Conservation (phyloP, 1,284 basidiomycete genomes). For the Apiotrichum porosum region DNA sequence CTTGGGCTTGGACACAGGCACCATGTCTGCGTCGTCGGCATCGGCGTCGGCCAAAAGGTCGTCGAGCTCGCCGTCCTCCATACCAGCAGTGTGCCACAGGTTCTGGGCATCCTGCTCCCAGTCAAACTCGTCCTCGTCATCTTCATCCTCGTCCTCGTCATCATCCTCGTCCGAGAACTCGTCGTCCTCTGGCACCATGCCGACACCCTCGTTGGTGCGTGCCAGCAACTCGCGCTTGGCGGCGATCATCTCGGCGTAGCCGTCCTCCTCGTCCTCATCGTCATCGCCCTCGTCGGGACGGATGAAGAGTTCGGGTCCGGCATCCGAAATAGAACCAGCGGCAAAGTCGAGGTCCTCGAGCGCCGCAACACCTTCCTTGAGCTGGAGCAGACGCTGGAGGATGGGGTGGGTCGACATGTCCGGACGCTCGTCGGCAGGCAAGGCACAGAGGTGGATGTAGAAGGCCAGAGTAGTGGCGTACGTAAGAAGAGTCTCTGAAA, state of each 20-base stretch:
- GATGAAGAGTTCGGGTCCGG: constrained; percentile 36
- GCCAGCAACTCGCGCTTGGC: constrained; percentile 24
- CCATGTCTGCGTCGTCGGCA: constrained; percentile 39
- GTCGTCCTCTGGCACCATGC: constrained; percentile 17
- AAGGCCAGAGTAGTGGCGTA: constrained; percentile 89
- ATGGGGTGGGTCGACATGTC: constrained; percentile 72
- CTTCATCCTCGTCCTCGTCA: constrained; percentile 16
- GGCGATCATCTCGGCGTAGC: constrained; percentile 25
- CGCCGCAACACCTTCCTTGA: constrained; percentile 76
- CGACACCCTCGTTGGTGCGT: constrained; percentile 16
- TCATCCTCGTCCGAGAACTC: constrained; percentile 4
- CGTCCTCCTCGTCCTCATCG: constrained; percentile 41
- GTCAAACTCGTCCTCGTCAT: constrained; percentile 20
- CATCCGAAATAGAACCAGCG: constrained; percentile 52
- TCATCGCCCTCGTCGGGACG: constrained; percentile 13
- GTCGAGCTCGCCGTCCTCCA: constrained; percentile 44
- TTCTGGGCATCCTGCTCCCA: constrained; percentile 27
- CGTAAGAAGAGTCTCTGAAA: constrained; percentile 74
- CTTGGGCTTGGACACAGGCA: too few relatives aligned
- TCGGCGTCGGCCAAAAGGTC: constrained; percentile 37
- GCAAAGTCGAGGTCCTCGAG: constrained; percentile 77
- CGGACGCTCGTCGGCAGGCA: constrained; percentile 57
- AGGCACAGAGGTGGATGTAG: constrained; percentile 82
- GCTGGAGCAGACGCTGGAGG: constrained; percentile 70
- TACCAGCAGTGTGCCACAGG: constrained; percentile 32